phyloP scores from a whole-genome alignment of 73 alveolate genomes.

The Blepharisma japonicum region DNA sequence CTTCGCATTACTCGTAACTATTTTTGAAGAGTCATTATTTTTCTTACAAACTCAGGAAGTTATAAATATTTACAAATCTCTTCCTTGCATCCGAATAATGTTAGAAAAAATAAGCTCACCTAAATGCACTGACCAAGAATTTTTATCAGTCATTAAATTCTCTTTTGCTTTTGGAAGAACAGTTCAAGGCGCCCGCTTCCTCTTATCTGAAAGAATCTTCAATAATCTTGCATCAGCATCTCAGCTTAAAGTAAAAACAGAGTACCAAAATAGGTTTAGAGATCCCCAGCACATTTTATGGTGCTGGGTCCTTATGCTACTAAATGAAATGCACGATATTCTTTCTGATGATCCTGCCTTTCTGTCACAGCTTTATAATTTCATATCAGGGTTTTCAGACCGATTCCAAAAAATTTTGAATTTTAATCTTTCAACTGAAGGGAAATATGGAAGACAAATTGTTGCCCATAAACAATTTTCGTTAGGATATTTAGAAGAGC shows the following conservation, averaged over 20 bases:
- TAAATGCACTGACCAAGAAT: conserved; percentile 1
- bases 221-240: neutral
- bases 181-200: neutral
- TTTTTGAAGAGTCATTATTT: neutral
- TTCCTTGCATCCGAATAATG: neutral
- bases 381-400: neutral
- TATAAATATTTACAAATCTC: neutral
- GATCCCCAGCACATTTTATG: neutral
- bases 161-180: neutral
- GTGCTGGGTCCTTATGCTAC: neutral
- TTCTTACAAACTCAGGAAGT: neutral
- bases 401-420: neutral
- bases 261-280: neutral
- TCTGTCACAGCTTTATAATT: neutral
- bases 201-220: neutral
- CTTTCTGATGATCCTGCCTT: neutral
- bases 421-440: neutral
- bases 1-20: neutral
- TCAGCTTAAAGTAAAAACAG: neutral
- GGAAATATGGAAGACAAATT: neutral
- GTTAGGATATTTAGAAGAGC: conserved; percentile 18
- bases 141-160: neutral
- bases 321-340: neutral
- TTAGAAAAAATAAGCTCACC: neutral
- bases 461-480: conserved; percentile 7